Evolutionary conservation across 2,329 filamentous ascomycete species (phyloP), one percentile per base, ranked within the genome.

Genomic region (Akanthomyces dipterigenus): DNA sequence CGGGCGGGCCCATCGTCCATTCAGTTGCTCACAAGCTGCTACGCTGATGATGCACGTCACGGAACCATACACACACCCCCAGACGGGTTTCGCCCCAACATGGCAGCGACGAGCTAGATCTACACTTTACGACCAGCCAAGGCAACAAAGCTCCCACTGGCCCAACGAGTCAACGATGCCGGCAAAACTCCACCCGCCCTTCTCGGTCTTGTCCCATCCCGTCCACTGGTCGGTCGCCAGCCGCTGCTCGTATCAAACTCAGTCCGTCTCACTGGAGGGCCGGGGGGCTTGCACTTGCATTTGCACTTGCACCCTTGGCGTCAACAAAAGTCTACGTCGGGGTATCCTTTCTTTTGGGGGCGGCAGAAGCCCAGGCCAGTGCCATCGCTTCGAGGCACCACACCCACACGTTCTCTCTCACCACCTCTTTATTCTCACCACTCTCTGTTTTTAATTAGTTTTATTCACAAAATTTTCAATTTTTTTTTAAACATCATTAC

Each of bases 21-120:
- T 16, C 9, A 31, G 18, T 28, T n/a, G 26, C 46, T 6, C 24
- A 36, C 28, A 31, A 31, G 28, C 38, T 55, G 54, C 42, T 31
- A 55, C 54, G 54, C 54, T 43, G 40, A 34, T 55, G 53, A 55
- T 31, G 40, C 53, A 45, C 53, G 53, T 43, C 38, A 55, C 40
- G 34, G 40, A 45, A 31, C n/a, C n/a, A 20, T 26, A 49, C 48
- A 22, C 24, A 5, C 31, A 9, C 31, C 31, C 31, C 31, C 31
- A 34, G 31, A 34, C 31, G 31, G 31, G 31, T 7, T 34, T 34
- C 31, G 31, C 31, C 11, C 31, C 31, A 34, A 34, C 1, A 34
- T 11, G 31, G 31, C 31, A 34, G 31, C 31, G 31, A 34, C 31
- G 8, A 9, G 31, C 7, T 34, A 34, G 31, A 34, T 34, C n/a